Conservation (phyloP, 805 yeast species). For the Lipomyces sp. region DNA sequence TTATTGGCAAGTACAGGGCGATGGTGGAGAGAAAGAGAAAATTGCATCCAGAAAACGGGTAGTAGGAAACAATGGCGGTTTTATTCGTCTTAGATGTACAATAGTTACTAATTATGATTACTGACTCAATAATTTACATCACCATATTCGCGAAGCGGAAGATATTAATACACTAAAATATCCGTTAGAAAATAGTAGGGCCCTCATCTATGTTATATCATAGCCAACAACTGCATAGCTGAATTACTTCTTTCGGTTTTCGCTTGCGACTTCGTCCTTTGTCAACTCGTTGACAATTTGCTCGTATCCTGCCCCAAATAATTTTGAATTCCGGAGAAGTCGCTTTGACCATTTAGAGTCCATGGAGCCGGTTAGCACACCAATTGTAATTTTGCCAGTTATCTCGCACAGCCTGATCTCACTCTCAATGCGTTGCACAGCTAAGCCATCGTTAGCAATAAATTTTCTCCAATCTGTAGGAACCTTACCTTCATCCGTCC, state of each 20-base stretch:
- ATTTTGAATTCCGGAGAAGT: conserved; percentile 16
- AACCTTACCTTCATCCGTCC: conserved; percentile 10
- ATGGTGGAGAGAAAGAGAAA: conserved; percentile 36
- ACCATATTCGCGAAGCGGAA: not conserved
- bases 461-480: not conserved
- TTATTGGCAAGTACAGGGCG: conserved; percentile 47
- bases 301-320: conserved; percentile 26
- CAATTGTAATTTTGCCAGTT: conserved; percentile 30
- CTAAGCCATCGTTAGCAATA: not conserved
- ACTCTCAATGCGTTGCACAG: conserved; percentile 10
- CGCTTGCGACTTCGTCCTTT: not conserved
- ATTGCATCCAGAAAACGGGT: not conserved
- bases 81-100: not conserved
- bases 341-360: conserved; percentile 12
- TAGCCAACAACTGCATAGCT: not conserved
- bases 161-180: not conserved
- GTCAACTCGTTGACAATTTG: conserved; percentile 23
- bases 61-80: not conserved
- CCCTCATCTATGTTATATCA: not conserved
- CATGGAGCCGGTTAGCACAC: conserved; percentile 20
- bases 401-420: conserved; percentile 30
- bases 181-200: not conserved
- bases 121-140: not conserved
- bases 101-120: not conserved
- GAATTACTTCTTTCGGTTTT: not conserved